Evolutionary conservation across 495 filamentous ascomycete genomes (phyloP).

Genomic region (Tirmania nivea): DNA sequence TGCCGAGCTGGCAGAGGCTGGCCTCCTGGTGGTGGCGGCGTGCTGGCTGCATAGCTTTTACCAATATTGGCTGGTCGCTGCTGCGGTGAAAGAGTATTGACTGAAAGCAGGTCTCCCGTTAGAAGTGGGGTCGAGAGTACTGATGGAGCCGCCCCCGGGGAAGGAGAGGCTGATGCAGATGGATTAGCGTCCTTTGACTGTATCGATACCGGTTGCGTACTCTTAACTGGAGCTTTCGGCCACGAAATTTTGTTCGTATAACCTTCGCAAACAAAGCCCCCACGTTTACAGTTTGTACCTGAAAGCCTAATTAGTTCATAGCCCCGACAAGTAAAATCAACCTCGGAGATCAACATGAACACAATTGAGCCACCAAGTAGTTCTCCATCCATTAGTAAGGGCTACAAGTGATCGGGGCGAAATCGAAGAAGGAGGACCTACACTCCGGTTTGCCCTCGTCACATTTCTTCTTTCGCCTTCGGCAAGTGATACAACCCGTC

Average conservation of each 20-base stretch:
- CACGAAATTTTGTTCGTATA: conserved; percentile 61
- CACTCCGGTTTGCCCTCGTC: conserved; percentile 90
- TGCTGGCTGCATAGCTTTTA: conserved; percentile 25
- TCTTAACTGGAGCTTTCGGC: conserved; percentile 36
- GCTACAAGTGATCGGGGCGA: neutral
- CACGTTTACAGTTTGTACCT: conserved; percentile 86
- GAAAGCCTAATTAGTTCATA: conserved; percentile 5
- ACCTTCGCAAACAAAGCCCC: conserved; percentile 84
- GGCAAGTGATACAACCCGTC: conserved; percentile 90
- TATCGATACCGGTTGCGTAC: conserved; percentile 48
- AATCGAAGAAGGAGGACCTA: conserved; percentile 22
- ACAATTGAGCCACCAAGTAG: neutral
- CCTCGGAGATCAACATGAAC: neutral
- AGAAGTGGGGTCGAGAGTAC: conserved; percentile 16
- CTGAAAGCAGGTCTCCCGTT: conserved; percentile 21
- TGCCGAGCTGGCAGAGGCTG: too few species aligned
- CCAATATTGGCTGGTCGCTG: conserved; percentile 2
- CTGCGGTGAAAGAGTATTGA: neutral
- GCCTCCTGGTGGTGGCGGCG: neutral
- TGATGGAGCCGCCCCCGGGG: conserved; percentile 7
- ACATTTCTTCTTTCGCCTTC: conserved; percentile 93
- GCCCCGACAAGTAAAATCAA: neutral
- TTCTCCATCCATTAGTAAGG: neutral
- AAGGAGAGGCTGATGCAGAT: conserved; percentile 29
- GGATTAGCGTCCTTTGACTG: conserved; percentile 53